phyloP scores from a whole-genome alignment of 768 basidiomycete genomes.

The Tricholoma sp. region DNA sequence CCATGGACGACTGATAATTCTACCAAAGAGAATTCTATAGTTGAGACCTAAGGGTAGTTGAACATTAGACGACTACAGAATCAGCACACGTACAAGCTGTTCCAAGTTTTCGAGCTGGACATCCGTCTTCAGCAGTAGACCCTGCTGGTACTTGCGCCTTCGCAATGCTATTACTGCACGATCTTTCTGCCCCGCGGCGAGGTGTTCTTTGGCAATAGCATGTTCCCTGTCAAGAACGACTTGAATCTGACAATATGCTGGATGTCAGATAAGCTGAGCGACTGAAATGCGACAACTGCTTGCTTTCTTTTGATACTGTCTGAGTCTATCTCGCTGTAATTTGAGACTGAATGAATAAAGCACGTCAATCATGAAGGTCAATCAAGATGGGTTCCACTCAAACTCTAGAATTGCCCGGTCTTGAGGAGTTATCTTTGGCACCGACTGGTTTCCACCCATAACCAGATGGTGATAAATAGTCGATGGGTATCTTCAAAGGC shows the following conservation, averaged over 20 bases:
- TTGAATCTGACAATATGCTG: constrained; percentile 64
- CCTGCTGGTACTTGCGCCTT: constrained; percentile 90
- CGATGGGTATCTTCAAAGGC: background rate
- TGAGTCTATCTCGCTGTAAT: constrained; percentile 91
- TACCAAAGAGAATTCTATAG: constrained; percentile 94
- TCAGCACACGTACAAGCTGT: constrained; percentile 58
- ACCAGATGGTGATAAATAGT: background rate
- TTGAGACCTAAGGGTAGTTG: constrained; percentile 66
- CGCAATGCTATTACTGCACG: constrained; percentile 85
- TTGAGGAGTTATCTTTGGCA: constrained; percentile 87
- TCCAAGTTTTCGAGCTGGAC: constrained; percentile 84
- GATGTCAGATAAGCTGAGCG: background rate
- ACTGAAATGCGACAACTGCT: background rate
- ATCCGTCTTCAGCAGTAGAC: constrained; percentile 84
- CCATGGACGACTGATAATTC: constrained; percentile 92
- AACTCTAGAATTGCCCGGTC: constrained; percentile 96
- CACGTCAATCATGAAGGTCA: constrained; percentile 8
- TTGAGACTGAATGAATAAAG: constrained; percentile 62
- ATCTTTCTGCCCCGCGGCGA: constrained; percentile 79
- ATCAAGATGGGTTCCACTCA: constrained; percentile 6
- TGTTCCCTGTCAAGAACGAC: constrained; percentile 81
- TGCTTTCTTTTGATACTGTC: constrained; percentile 94
- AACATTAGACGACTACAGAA: background rate
- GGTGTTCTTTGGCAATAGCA: constrained; percentile 80
- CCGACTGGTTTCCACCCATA: constrained; percentile 72